phyloP scores from a whole-genome alignment of 306 rosid species.

The Hippophae rhamnoides region DNA sequence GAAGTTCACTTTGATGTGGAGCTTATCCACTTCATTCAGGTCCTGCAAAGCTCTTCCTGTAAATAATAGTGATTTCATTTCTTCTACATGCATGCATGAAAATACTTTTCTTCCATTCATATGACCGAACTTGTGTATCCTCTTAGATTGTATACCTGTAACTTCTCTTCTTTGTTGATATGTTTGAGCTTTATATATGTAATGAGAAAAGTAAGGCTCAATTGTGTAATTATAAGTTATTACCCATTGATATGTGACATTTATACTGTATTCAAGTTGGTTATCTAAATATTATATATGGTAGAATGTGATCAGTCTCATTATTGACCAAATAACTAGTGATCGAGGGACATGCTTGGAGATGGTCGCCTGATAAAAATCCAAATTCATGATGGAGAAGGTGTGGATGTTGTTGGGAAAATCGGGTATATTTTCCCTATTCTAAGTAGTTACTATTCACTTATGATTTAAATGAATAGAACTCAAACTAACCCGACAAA shows the following conservation, averaged over 20 bases:
- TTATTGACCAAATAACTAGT: constrained; percentile 40
- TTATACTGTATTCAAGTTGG: not conserved
- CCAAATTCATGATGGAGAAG: constrained; percentile 80
- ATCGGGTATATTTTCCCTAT: too few relatives aligned
- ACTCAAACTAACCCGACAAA: too few relatives aligned
- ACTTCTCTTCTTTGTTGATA: not conserved
- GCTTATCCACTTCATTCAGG: constrained; percentile 88
- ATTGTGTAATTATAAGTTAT: not conserved
- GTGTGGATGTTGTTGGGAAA: constrained; percentile 31
- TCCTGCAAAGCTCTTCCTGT: constrained; percentile 26
- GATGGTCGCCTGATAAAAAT: constrained; percentile 92
- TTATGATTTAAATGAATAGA: too few relatives aligned
- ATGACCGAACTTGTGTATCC: constrained; percentile 4
- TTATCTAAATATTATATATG: not conserved
- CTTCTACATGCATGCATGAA: not conserved
- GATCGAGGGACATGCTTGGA: constrained; percentile 96
- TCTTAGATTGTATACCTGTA: not conserved
- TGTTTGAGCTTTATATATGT: not conserved
- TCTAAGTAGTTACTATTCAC: too few relatives aligned
- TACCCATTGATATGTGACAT: not conserved
- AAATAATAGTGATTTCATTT: constrained; percentile 13
- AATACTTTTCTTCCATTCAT: not conserved
- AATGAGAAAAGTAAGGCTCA: too few relatives aligned
- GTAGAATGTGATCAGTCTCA: constrained; percentile 10
- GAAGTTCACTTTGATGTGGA: constrained; percentile 90